Conservation (phyloP, 2,329 filamentous ascomycete genomes). For the Hymenotorrendiella dingleyae region DNA sequence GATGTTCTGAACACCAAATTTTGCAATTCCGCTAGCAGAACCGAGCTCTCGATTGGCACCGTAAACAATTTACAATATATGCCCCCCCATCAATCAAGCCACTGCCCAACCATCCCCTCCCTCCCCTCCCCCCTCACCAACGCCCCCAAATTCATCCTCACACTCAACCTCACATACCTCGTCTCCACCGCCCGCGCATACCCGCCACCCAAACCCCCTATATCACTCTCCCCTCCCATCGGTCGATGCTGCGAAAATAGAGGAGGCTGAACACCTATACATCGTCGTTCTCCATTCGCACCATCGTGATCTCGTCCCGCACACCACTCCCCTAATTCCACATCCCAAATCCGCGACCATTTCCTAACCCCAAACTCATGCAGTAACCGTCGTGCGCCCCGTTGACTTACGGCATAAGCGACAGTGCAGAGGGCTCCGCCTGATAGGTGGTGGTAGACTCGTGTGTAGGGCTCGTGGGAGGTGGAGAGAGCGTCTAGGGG, state of each 20-base stretch:
- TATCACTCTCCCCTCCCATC: conserved; percentile 14
- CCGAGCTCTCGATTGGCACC: too few relatives aligned
- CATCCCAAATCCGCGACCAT: conserved; percentile 15
- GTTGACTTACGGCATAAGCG: conserved; percentile 16
- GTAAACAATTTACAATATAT: too few relatives aligned
- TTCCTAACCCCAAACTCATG: conserved; percentile 15
- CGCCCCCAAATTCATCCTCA: conserved; percentile 16
- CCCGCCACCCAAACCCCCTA: conserved; percentile 15
- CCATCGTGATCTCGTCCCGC: conserved; percentile 7
- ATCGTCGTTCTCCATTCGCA: conserved; percentile 7
- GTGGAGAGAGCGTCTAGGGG: conserved; percentile 12
- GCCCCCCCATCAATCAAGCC: conserved; percentile 17
- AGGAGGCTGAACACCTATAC: conserved; percentile 15
- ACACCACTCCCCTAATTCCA: conserved; percentile 17
- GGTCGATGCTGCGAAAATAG: conserved; percentile 20
- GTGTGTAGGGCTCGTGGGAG: conserved; percentile 12
- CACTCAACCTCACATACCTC: conserved; percentile 17
- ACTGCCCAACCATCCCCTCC: conserved; percentile 15
- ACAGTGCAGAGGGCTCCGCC: conserved; percentile 17
- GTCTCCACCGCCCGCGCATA: conserved; percentile 16
- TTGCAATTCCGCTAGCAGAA: too few relatives aligned
- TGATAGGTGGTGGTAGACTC: conserved; percentile 13
- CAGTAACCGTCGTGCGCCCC: conserved; percentile 14
- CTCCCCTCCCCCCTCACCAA: conserved; percentile 8
- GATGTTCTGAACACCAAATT: too few relatives aligned